Evolutionary conservation across 1,139 yeast species (phyloP).

Genomic region (Pichia kudriavzevii): DNA sequence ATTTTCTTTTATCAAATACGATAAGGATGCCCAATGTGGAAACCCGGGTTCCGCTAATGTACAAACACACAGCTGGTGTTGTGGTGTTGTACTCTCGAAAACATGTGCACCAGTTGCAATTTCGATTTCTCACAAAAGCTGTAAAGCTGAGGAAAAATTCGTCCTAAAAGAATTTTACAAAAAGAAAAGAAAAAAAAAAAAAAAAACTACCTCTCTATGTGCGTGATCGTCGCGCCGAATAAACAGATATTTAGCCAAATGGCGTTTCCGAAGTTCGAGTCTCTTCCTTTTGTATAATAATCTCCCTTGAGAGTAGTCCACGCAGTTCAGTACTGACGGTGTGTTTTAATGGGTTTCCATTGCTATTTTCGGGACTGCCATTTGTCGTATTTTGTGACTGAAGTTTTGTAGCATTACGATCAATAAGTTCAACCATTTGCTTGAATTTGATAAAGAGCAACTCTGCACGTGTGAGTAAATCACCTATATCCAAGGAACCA

Average conservation of each 20-base stretch:
- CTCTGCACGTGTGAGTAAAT: constrained; percentile 73
- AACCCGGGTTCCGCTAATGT: no score
- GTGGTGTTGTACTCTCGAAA: constrained; percentile 16
- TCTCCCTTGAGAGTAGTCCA: constrained; percentile 47
- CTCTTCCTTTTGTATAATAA: constrained; percentile 60
- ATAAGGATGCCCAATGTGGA: no score
- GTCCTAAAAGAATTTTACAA: background rate
- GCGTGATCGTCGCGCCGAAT: background rate
- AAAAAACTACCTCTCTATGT: background rate
- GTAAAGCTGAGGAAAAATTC: no score
- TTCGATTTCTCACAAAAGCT: background rate
- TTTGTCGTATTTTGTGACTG: background rate
- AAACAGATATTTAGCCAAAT: constrained; percentile 16
- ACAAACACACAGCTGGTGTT: no score
- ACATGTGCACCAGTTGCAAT: constrained; percentile 8
- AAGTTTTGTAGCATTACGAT: constrained; percentile 38
- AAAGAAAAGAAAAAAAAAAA: constrained; percentile 2
- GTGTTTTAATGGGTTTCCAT: no score
- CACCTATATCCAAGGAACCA: constrained; percentile 60
- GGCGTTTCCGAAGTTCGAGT: constrained; percentile 36
- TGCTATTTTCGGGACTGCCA: background rate
- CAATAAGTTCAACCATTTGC: constrained; percentile 71
- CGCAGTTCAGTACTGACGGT: constrained; percentile 54
- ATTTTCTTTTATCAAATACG: no score
- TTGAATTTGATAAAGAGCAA: constrained; percentile 70